Evolutionary conservation across 2,329 filamentous ascomycete species (phyloP), one percentile per base, ranked within the genome.

Genomic region (Macrophomina tecta): DNA sequence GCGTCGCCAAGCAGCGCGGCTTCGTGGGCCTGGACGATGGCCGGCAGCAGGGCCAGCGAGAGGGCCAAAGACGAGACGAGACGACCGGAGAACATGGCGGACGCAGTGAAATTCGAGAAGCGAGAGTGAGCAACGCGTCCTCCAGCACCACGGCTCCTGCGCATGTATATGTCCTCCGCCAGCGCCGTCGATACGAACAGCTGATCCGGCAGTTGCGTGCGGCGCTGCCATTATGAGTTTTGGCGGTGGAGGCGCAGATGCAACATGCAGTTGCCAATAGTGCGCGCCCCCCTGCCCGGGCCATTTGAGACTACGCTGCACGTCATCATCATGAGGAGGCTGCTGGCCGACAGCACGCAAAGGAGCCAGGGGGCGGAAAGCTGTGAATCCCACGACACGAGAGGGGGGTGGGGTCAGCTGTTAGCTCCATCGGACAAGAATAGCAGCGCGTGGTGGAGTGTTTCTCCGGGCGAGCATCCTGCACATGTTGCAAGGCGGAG

Each of bases 311-410:
- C 36, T 18, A 11, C 18, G 30, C 40, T 62, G 58, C 58, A 38
- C 58, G 58, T 62, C 58, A 62, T 62, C 49, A 60, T 62, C 49
- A 60, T 60, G 56, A 58, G 55, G 55, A 58, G 55, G 45, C 45
- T 38, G 55, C 55, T 28, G 14, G 36, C 30, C n/a, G 52, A 8
- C 52, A 58, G 53, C 53, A 58, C 53, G 53, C 36, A 58, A 45
- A 58, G 18, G 18, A 16, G 42, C n/a, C 56, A 40, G 36, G 58
- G 58, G 45, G 46, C 45, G 58, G 58, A 23, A 36, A 12, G 23
- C 32, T 60, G 4, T 42, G 9, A 32, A 6, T 36, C 34, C 34
- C 8, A 28, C 34, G 52, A 7, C 52, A 23, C 11, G 12, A 45
- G 36, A 12, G 18, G 34, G 1, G 28, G 36, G 56, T 40, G 56